Evolutionary conservation across 192 early-diverging fungal species (phyloP), one percentile per base, ranked within the genome.

Genomic region (Coemansia sp.): DNA sequence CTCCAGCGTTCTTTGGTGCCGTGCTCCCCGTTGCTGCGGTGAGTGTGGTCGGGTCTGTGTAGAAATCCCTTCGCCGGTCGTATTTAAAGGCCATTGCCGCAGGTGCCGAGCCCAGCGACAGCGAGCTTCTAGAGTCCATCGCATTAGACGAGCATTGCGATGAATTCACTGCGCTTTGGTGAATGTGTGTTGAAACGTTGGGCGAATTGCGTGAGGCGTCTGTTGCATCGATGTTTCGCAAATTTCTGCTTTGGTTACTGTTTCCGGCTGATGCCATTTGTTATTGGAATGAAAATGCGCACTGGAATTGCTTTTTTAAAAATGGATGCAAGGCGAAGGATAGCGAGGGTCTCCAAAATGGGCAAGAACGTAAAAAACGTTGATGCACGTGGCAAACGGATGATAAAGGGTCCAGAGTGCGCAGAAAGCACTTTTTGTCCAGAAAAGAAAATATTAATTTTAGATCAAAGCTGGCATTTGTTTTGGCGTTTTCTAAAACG

Each of bases 21-120:
- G 71, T 49, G 39, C 42, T 39, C 12, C 77, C 77, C 64, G 70
- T 80, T 12, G 77, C 77, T 18, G 77, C 77, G 3, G 48, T 64
- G 10, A 80, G 53, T 0, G 77, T 80, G 23, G 58, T 49, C 34
- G 58, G 74, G 63, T 80, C 77, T 2, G 77, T 71, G 58, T 67
- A 80, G 42, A 71, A 80, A 59, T 80, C 77, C 37, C 72, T 72
- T 39, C 77, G 68, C 25, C 77, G 61, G 51, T 80, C 72, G 45
- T 74, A 69, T 33, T 49, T 68, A 31, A 70, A 52, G 15, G 77
- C 77, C 64, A 74, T 74, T 13, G 72, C 64, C 2, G 66, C 65
- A 9, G 77, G 77, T 18, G 68, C 72, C 9, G 77, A 74, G 62
- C 72, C 61, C 37, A 79, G 57, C 34, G 77, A 71, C 30, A 57